Percentiles rank a stretch among this genome's conserved stretches.
Evolutionary conservation across 768 basidiomycete genomes (phyloP).

Genomic region (Termitomyces titanicus): DNA sequence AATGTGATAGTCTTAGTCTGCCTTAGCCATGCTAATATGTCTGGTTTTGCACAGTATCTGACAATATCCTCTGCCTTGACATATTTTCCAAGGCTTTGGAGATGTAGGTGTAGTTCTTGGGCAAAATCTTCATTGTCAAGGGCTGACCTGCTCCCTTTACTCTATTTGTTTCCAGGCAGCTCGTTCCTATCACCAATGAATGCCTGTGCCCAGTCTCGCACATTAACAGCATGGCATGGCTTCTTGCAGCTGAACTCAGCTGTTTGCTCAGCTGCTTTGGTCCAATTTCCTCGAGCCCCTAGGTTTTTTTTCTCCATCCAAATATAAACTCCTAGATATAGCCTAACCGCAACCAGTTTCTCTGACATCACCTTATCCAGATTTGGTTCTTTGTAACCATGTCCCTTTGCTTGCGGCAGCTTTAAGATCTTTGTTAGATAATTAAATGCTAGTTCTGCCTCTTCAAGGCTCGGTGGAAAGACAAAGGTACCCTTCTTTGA

Average conservation of each 20-base stretch:
- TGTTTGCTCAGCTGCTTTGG: not conserved
- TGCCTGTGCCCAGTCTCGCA: not conserved
- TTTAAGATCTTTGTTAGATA: not conserved
- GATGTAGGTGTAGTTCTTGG: slow-evolving; percentile 11
- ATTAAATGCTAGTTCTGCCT: not conserved
- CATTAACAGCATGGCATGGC: not conserved
- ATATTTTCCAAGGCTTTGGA: slow-evolving; percentile 21
- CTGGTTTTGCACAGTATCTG: slow-evolving; percentile 6
- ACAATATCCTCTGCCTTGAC: slow-evolving; percentile 20
- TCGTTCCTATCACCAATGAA: not conserved
- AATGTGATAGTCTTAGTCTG: slow-evolving; percentile 8
- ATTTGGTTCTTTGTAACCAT: not conserved
- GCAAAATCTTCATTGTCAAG: slow-evolving; percentile 14
- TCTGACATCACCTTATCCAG: not conserved
- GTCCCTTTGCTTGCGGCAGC: not conserved
- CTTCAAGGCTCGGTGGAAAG: not conserved
- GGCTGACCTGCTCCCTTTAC: not conserved
- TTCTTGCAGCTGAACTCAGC: not conserved
- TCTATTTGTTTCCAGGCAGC: not conserved
- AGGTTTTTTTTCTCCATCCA: not conserved
- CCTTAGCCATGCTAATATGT: slow-evolving; percentile 9
- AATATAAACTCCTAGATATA: not conserved
- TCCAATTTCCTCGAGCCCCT: not conserved
- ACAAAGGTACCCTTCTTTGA: not conserved
- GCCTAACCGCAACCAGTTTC: not conserved